These are phyloP conservation scores for Nematodospora anomalae DNA, from an alignment of 1,139 yeast species.

Conservation along the genomic window DNA sequence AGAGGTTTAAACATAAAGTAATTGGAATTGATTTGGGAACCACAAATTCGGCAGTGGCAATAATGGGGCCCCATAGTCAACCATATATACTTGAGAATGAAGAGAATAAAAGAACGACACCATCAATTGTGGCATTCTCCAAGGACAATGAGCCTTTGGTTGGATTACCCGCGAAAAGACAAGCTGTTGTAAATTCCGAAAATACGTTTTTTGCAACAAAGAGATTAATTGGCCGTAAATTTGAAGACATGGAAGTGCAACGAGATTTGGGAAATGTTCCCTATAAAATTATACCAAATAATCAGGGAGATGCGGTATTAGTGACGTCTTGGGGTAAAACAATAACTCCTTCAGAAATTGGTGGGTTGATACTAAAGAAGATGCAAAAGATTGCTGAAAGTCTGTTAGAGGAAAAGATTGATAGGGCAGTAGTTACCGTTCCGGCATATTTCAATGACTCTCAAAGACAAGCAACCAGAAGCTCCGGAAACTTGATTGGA, in stretches of 20 bases:
- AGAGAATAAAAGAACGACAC: conserved; percentile 70
- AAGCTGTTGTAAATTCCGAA: conserved; percentile 61
- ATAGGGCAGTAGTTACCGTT: conserved; percentile 69
- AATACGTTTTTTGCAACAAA: conserved; percentile 77
- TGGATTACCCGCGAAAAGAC: conserved; percentile 67
- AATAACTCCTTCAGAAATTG: conserved; percentile 58
- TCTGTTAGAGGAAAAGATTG: conserved; percentile 32
- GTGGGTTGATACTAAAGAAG: conserved; percentile 50
- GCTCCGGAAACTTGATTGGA: conserved; percentile 68
- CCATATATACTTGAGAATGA: conserved; percentile 65
- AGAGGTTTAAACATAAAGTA: conserved; percentile 34
- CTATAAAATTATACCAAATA: conserved; percentile 51
- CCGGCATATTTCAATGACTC: conserved; percentile 82
- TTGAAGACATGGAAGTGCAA: conserved; percentile 63
- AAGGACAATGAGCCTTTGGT: conserved; percentile 44
- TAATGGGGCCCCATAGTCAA: conserved; percentile 44
- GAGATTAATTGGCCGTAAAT: conserved; percentile 69
- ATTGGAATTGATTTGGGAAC: conserved; percentile 82
- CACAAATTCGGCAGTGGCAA: conserved; percentile 79
- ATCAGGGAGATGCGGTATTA: conserved; percentile 66
- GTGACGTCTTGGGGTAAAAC: conserved; percentile 35
- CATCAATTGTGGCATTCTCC: conserved; percentile 64
- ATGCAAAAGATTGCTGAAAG: conserved; percentile 59
- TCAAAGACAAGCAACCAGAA: conserved; percentile 75
- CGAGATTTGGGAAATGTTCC: conserved; percentile 57